phyloP scores from a whole-genome alignment of 495 filamentous ascomycete species.

The Neurospora sp. region DNA sequence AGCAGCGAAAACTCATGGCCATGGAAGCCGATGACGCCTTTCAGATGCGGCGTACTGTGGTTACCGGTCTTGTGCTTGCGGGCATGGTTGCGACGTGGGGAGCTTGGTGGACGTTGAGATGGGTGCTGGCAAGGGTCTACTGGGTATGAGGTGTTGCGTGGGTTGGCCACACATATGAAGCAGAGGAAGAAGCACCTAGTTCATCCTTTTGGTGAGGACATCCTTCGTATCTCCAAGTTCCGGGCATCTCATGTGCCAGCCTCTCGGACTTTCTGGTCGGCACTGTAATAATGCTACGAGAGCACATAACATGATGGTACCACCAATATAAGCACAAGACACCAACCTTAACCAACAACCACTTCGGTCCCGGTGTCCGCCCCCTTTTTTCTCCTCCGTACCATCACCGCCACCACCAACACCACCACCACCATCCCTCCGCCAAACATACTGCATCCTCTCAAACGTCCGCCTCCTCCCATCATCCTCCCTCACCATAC shows the following conservation, averaged over 20 bases:
- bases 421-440: slow-evolving; percentile 1
- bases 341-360: not conserved
- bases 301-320: not conserved
- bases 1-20: slow-evolving; percentile 40
- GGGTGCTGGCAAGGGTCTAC: slow-evolving; percentile 6
- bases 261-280: not conserved
- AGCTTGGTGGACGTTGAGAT: slow-evolving; percentile 17
- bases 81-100: slow-evolving; percentile 15
- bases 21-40: slow-evolving; percentile 44
- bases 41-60: slow-evolving; percentile 30
- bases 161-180: not conserved
- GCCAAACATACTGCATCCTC: slow-evolving; percentile 14
- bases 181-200: not conserved
- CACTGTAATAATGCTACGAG: not conserved
- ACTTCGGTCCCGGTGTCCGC: not conserved
- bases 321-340: not conserved
- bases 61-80: slow-evolving; percentile 23
- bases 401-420: too few species aligned
- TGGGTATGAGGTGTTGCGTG: not conserved
- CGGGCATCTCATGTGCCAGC: not conserved
- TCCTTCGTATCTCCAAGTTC: not conserved
- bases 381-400: not conserved
- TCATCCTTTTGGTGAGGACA: not conserved
- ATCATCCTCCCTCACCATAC: slow-evolving; percentile 3
- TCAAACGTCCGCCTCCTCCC: not conserved